These are phyloP conservation scores for Fonsecaea monophora DNA, from an alignment of 2,329 filamentous ascomycete species.

Conservation along the genomic window DNA sequence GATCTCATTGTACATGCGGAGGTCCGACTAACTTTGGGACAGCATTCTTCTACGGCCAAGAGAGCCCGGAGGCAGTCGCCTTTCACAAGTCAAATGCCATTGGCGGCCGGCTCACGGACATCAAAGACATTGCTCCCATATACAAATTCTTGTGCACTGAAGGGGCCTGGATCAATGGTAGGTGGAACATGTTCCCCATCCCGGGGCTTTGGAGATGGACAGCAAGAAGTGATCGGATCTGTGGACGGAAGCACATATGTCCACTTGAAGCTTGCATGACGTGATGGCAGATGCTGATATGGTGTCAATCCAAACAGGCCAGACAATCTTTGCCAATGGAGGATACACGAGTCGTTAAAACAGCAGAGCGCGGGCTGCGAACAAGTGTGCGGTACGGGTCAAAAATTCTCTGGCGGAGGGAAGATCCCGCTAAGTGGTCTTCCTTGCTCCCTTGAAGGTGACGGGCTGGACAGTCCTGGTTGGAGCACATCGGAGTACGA, in stretches of 20 bases:
- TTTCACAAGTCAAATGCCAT: slow-evolving; percentile 56
- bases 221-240: background rate
- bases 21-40: slow-evolving; percentile 1
- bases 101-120: slow-evolving; percentile 51
- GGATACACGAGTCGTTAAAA: slow-evolving; percentile 54
- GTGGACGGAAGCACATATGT: background rate
- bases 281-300: background rate
- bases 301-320: slow-evolving; percentile 10
- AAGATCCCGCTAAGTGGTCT: too few relatives aligned
- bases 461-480: background rate
- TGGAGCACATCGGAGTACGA: background rate
- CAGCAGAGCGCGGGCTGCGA: background rate
- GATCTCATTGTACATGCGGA: background rate
- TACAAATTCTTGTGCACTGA: slow-evolving; percentile 55
- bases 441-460: background rate
- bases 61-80: slow-evolving; percentile 52
- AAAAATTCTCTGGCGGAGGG: too few relatives aligned
- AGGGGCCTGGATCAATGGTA: slow-evolving; percentile 55
- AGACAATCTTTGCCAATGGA: slow-evolving; percentile 57
- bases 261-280: background rate
- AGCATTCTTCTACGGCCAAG: slow-evolving; percentile 57
- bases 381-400: background rate
- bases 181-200: background rate
- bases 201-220: background rate
- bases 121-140: slow-evolving; percentile 56